Base-by-base conservation (phyloP, 768 basidiomycete genomes). In the Tylopilus plumbeoviolaceoides region DNA sequence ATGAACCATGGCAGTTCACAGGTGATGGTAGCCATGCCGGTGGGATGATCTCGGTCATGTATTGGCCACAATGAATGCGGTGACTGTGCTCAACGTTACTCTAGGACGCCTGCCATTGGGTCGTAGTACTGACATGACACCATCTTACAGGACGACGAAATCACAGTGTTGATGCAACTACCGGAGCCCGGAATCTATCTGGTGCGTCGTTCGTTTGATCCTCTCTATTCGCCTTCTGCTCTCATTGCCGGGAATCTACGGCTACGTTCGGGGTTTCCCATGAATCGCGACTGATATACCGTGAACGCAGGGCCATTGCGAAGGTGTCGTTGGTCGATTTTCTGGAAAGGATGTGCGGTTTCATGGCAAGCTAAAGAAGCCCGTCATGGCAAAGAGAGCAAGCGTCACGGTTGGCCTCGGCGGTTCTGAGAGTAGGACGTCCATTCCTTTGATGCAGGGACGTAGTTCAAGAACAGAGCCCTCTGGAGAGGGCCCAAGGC, bases 241-340 rank as follows among this genome's bases (percentile, higher is more conserved):
- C 7, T 23, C 23, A 23, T 4, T 23, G 5, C 7, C 9, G 7
- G 18, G 38, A 17, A 36, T 17, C 17, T 18, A 10, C n/a, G 18
- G 38, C 38, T 38, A 38, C 10, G 8, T 38, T 18, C 2, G 38
- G 38, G n/a, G 38, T 18, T 38, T 18, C 6, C 17, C 35, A 18
- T 18, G 38, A 38, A 38, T n/a, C 27, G 23, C 11, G 8, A 11
- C 62, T 56, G 23, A 59, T 38, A 25, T 10, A n/a, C 28, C 27
- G 20, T 27, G 10, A 5, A 12, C 20, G 8, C 14, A 91, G 89
- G 91, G 91, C 5, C 88, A 85, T 59, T 94, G 91, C 63, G 91
- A 94, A 71, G 91, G 85, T 48, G 87, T 93, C 48, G 87, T 93
- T 3, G 91, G 91, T 10, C 77, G 82, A 6, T 92, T 94, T 63